Conservation (phyloP, 1,139 yeast genomes). For the Lodderomyces orthopsilosis region DNA sequence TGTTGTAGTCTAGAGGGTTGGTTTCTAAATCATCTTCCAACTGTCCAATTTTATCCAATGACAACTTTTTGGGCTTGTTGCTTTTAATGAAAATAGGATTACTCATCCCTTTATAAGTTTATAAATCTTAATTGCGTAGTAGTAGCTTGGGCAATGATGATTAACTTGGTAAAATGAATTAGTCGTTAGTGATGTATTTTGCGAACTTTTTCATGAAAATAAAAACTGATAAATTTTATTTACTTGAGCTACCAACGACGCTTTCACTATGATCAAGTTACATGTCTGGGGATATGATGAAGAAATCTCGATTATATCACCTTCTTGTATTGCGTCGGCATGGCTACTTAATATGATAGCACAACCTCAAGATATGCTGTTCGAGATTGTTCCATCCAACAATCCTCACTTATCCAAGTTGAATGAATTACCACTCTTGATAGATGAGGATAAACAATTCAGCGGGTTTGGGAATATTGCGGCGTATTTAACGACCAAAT, state of each 20-base stretch:
- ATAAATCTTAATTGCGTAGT: neutral
- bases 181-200: too few species aligned
- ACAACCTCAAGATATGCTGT: conserved; percentile 13
- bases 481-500: conserved; percentile 21
- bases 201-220: neutral
- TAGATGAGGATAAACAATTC: conserved; percentile 23
- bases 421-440: conserved; percentile 57
- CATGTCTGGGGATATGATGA: conserved; percentile 57
- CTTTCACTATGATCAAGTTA: conserved; percentile 29
- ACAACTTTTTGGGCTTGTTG: conserved; percentile 31
- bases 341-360: conserved; percentile 27
- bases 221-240: too few species aligned
- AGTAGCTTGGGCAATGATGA: neutral
- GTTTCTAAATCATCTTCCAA: conserved; percentile 58
- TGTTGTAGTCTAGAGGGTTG: conserved; percentile 54
- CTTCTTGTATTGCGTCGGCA: conserved; percentile 36
- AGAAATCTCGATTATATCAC: conserved; percentile 36
- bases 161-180: neutral
- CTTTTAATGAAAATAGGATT: conserved; percentile 21
- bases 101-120: neutral
- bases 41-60: conserved; percentile 51
- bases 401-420: conserved; percentile 56
- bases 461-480: conserved; percentile 55
- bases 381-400: conserved; percentile 50
- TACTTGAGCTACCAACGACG: neutral